Evolutionary conservation across 176 grass and related monocot genomes (phyloP), one percentile per base, ranked within the genome.

Genomic region (Raddia guianensis): DNA sequence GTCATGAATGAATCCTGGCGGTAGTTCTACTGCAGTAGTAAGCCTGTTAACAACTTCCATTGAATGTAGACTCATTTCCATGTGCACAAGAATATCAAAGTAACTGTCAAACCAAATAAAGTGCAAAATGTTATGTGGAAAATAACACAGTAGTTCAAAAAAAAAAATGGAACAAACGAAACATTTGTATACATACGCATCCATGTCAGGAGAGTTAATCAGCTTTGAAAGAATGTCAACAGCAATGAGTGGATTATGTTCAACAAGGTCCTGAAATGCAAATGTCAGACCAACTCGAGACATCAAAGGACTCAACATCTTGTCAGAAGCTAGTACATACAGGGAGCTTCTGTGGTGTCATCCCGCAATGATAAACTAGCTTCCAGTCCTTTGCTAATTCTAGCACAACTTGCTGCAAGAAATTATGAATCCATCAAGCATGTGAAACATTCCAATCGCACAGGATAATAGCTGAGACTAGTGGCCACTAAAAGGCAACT

Each of bases 21-120:
- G 92, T 63, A 98, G 86, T 79, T 86, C 82, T 64, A 95, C 92
- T 73, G 88, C 86, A 64, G 88, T 93, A 49, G 96, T 98, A 55
- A 98, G 96, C 83, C 88, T 92, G 76, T 98, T 98, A 72, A 98
- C 92, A 82, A 98, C 96, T 93, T 95, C 96, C 96, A 98, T 98
- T 21, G 96, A 98, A 86, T 95, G 92, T 50, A 98, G 77, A 62
- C 96, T 98, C 96, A 98, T 98, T 66, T 98, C 84, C 96, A 95
- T 98, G 71, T 95, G 88, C 53, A 93, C 96, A 84, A 95, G 90
- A 73, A 91, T 76, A 66, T 91, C 82, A 18, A 98, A 98, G 75
- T 92, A 98, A 80, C 92, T 94, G 86, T 66, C 16, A 68, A 85
- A 71, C n/a, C 76, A 63, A 74, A 84, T 56, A 75, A 49, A 21